Base-by-base conservation (phyloP, 2,329 filamentous ascomycete species). In the Penicillium corylophilum region DNA sequence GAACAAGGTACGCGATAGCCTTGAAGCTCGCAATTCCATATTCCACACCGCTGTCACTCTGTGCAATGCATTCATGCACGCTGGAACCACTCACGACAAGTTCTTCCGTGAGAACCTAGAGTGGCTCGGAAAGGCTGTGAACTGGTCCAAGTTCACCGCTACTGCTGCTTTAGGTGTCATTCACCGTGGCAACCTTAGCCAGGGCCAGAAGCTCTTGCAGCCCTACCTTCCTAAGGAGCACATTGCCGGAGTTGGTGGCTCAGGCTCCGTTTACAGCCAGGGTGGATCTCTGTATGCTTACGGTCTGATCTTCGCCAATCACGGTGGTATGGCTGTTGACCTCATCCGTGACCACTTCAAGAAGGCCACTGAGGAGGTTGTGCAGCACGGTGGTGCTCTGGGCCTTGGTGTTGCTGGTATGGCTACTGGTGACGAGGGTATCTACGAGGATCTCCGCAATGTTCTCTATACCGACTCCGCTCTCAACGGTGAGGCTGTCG, bases 121-220 rank as follows among this genome's bases (percentile, higher is more conserved):
- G 61, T 99, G 94, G 94, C 77, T 99, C 3, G 92, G 93, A 54
- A 99, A 97, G 78, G 94, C 94, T 23, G 91, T 97, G 43, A 99
- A 99, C 77, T 99, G 94, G 94, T 96, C 92, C 55, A 99, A 99
- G 71, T 99, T 99, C 71, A 96, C 94, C 0, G 94, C 94, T 13
- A 99, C 94, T 4, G 94, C 94, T 50, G 94, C 94, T 7, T 79
- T 99, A 5, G 94, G 94, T 71, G 94, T 97, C 46, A 96, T 99
- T 57, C 94, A 99, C 73, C 88, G 91, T 41, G 94, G 94, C 50
- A 99, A 99, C 72, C 80, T 99, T 53, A 89, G 88, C 22, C 93
- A 99, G 67, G 94, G 92, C 1, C 86, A 91, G 67, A 96, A 96
- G 76, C 82, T 99, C 2, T 81, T 99, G 13, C 91, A 96, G 66